A percentile compares a stretch with the other conserved stretches of the same genome.
Conservation (phyloP, 345 rosid genomes). For the Tarenaya hassleriana region DNA sequence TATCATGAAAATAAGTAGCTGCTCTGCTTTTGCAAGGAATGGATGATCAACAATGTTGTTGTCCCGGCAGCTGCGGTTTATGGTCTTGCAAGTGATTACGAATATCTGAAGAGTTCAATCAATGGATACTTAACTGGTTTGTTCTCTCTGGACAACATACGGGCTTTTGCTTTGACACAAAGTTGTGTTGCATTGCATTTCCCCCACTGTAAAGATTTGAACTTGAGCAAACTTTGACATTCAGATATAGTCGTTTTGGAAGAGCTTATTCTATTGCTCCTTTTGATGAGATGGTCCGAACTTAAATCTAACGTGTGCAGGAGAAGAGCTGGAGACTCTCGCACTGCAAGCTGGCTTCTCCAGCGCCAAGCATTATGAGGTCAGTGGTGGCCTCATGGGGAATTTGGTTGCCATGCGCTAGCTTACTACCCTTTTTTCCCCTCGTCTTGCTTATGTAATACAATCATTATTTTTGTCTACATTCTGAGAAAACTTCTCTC, state of each 20-base stretch:
- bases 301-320: constrained; percentile 28
- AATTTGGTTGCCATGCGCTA: constrained; percentile 61
- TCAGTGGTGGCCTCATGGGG: constrained; percentile 80
- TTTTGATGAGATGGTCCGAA: constrained; percentile 4
- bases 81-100: constrained; percentile 66
- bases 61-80: constrained; percentile 71
- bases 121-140: constrained; percentile 66
- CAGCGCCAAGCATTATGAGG: constrained; percentile 53
- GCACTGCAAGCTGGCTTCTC: constrained; percentile 76
- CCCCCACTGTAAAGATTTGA: not conserved
- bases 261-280: not conserved
- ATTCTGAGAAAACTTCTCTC: not conserved
- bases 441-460: not conserved
- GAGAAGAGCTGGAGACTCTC: constrained; percentile 69
- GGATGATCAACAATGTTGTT: constrained; percentile 80
- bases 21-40: constrained; percentile 39
- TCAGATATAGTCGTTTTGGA: not conserved
- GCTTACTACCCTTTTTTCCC: not conserved
- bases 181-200: not conserved
- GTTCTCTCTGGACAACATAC: constrained; percentile 13
- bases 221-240: not conserved
- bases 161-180: not conserved
- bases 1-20: constrained; percentile 10
- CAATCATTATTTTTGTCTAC: not conserved
- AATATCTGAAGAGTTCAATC: constrained; percentile 75